Conservation (phyloP, 2,329 filamentous ascomycete species). For the Penicillium sp. region DNA sequence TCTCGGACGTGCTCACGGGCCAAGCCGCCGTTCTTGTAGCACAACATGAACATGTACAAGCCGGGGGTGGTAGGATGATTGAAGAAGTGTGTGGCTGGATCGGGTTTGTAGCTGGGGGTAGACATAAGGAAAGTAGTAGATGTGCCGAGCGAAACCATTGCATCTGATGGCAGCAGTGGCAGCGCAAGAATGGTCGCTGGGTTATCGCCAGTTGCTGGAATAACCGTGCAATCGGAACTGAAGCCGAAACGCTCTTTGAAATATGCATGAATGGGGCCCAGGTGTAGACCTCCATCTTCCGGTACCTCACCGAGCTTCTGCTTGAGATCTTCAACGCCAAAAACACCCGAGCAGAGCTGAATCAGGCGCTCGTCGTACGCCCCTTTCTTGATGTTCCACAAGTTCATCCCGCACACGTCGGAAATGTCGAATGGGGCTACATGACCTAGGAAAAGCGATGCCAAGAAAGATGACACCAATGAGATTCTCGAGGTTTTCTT, state of each 20-base stretch:
- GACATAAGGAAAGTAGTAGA: conserved; percentile 98
- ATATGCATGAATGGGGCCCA: conserved; percentile 75
- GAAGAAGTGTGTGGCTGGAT: conserved; percentile 94
- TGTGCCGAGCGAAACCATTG: conserved; percentile 91
- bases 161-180: conserved; percentile 81
- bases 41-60: conserved; percentile 99
- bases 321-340: conserved; percentile 64
- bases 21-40: conserved; percentile 97
- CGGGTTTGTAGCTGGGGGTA: conserved; percentile 84
- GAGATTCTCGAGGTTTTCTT: conserved; percentile 78
- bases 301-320: conserved; percentile 77
- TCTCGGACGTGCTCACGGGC: conserved; percentile 89
- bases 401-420: conserved; percentile 94
- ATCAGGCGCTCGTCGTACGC: conserved; percentile 74
- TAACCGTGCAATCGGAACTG: conserved; percentile 68
- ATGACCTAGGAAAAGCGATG: conserved; percentile 79
- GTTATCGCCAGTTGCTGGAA: conserved; percentile 93
- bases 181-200: conserved; percentile 90
- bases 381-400: conserved; percentile 82
- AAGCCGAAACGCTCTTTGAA: conserved; percentile 79
- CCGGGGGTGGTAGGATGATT: conserved; percentile 89
- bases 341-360: conserved; percentile 67
- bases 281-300: conserved; percentile 73
- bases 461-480: conserved; percentile 91
- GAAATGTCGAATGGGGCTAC: conserved; percentile 89